Base-by-base conservation (phyloP, 1,284 basidiomycete genomes). In the Coriolopsis trogii region DNA sequence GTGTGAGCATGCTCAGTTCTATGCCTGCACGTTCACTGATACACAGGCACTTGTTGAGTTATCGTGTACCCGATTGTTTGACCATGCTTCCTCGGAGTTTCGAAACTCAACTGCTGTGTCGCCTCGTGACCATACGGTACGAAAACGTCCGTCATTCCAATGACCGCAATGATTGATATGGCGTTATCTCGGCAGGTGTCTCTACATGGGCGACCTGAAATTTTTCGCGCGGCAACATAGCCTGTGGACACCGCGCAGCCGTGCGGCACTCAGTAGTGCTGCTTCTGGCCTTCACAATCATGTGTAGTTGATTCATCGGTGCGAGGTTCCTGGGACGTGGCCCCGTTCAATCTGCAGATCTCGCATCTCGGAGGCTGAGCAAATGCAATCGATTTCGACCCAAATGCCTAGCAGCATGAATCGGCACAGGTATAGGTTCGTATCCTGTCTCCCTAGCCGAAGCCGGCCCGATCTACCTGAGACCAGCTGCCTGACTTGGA, bases 391-490 rank as follows among this genome's bases (percentile, higher is more conserved):
- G 41, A 49, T 42, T 26, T 41, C 42, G 26, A 18, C 39, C 34
- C 41, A 29, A 49, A 41, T n/a, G 24, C 33, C 24, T 45, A 30
- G 25, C 41, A n/a, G 21, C 31, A 24, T 38, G 46, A 45, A 40
- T 39, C 39, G 33, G 49, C 28, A 43, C 42, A 36, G 46, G 28
- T 44, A 38, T 33, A 20, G 37, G 29, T 25, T 25, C 15, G 20
- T n/a, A 18, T 26, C 24, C 37, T n/a, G 29, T 24, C 39, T 42
- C 54, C 34, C 46, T 5, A 30, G 28, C 51, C 56, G 56, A 46
- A 45, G 24, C 20, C 56, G 56, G 56, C 20, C 56, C 56, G 56
- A 26, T 34, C 9, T 28, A 18, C 55, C 51, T 44, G 31, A 37
- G 28, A 40, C 25, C 24, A 15, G 26, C 20, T 44, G 25, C 39